Base-by-base conservation (phyloP, 2,329 filamentous ascomycete genomes). In the Penicillium sp. region DNA sequence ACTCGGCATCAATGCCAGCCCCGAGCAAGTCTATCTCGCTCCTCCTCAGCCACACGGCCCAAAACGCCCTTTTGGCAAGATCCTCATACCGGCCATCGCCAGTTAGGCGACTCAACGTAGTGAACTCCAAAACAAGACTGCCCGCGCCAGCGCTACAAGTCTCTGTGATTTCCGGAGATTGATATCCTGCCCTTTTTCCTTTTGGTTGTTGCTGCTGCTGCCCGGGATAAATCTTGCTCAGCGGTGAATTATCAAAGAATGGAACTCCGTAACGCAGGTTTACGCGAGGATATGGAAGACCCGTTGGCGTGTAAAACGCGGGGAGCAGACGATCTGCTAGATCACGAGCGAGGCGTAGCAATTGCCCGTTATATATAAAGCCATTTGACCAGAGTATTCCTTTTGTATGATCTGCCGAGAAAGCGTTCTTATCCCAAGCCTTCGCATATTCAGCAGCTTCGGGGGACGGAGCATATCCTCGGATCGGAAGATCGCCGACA, bases 111-210 rank as follows among this genome's bases (percentile, higher is more conserved):
- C 91, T 97, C 47, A 99, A 79, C 0, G 92, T 90, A 0, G 91
- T 90, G 63, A 97, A 96, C 69, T 99, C 94, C 1, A 99, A 81
- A 2, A 97, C 90, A 24, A 99, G 79, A 70, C 92, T 97, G 54
- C 92, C 94, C n/a, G 94, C 94, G 45, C 94, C 94, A 1, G 94
- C 94, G 68, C 91, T 96, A 74, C 94, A 99, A 0, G 91, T 99
- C 74, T 97, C 94, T 0, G 94, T 97, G 47, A 95, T 87, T 71
- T 99, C 93, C 40, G 76, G 55, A 57, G 59, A 49, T n/a, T 58
- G 63, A 21, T 58, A 64, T n/a, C 53, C 53, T 23, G 60, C 68
- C 45, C 68, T 67, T 60, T 79, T 82, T 56, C 79, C 69, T 24
- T 77, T 76, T 45, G 12, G 24, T n/a, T 55, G 20, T 20, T 45